Base-by-base conservation (phyloP, 805 yeast species). In the Lipomyces chichibuensis region DNA sequence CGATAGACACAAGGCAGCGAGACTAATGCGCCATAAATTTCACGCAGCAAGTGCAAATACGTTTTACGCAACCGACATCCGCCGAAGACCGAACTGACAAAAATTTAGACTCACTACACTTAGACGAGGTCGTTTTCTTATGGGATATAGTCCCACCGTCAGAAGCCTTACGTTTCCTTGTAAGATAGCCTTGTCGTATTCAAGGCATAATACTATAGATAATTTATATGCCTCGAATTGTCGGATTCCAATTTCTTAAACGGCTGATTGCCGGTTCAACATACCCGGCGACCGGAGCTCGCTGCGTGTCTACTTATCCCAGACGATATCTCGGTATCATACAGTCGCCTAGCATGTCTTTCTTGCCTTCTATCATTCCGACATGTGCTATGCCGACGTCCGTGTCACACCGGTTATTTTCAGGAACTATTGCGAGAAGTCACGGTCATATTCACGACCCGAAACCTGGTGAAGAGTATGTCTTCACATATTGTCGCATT, bases 361-460 rank as follows among this genome's bases (percentile, higher is more conserved):
- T 43, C 20, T n/a, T 43, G 20, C 23, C 49, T 43, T 43, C 49
- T n/a, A 43, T 17, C 2, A 43, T 17, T 17, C 14, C 20, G 20
- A 43, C 23, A 43, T 7, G 20, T 14, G 3, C 1, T 2, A 14
- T 43, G 9, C 20, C 49, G 7, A 17, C 20, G 49, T n/a, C 20
- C 20, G 49, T 23, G 7, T 17, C 49, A 43, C n/a, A 7, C 49
- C 49, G 80, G 72, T 67, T 62, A 56, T 76, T 78, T 71, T 75
- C 81, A 1, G 71, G 74, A 14, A 58, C 80, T 14, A 13, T 52
- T 0, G 63, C 74, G 6, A 33, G 67, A 2, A 62, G 63, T 9
- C 99, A 94, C 75, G 98, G 97, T 25, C 98, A 94, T 76, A 78
- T 94, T 65, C 92, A 90, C 75, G 89, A 87, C 73, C 98, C 98